Evolutionary conservation across 352 stramenopile species (phyloP), one percentile per base, ranked within the genome.

Genomic region (Phytophthora podocarpi): DNA sequence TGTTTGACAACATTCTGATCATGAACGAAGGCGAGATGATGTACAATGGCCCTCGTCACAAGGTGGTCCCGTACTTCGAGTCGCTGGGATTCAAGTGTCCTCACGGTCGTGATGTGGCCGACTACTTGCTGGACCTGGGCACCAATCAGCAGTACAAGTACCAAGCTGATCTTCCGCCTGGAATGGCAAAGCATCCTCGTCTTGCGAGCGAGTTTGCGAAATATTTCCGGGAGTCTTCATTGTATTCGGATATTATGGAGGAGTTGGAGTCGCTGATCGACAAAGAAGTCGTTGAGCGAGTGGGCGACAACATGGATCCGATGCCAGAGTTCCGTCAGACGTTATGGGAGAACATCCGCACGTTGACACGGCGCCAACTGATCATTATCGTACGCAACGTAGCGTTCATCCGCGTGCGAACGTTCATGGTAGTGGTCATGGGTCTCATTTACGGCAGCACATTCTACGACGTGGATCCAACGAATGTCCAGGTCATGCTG

Each of bases 61-160:
- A 67, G 58, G 73, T 68, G 5, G 47, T 85, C n/a, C 64, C 69
- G 36, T 95, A 96, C 59, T 97, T 97, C 61, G 75, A 49, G 12
- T 54, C 59, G 15, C 46, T 70, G 10, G 55, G 50, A 0, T 27
- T 82, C 30, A 75, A 78, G 61, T 60, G 76, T 8, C 78, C 78
- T 9, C 62, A 54, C 15, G 39, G 55, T 27, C 65, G 60, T 18
- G 69, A 76, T 16, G 37, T 70, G 4, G 69, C 70, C 5, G 73
- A 82, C 52, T 79, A 70, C 27, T 54, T 82, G 56, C 39, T 82
- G n/a, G 70, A 76, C 39, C 48, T 82, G 1, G 63, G 70, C 15
- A 79, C 69, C 0, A 60, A 60, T 34, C 24, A 75, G 39, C 70
- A 79, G 48, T 48, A 64, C 45, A 58, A 70, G 26, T 82, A 82